phyloP scores from a whole-genome alignment of 2,329 filamentous ascomycete genomes.

The Lecanosticta acicola region DNA sequence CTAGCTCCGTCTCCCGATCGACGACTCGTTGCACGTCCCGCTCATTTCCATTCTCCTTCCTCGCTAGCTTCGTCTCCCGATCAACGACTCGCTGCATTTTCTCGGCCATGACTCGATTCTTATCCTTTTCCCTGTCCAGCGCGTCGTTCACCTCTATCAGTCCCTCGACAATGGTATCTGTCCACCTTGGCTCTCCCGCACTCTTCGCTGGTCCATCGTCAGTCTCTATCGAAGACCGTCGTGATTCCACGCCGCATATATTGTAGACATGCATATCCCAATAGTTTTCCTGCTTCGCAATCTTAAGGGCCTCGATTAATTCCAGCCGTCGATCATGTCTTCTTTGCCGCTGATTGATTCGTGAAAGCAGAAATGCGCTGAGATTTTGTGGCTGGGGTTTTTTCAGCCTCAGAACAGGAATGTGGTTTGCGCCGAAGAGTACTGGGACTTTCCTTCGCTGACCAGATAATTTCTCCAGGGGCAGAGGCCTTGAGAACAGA shows the following conservation, averaged over 20 bases:
- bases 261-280: slow-evolving; percentile 42
- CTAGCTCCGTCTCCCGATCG: too few species aligned
- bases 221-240: too few species aligned
- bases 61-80: slow-evolving; percentile 42
- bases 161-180: slow-evolving; percentile 31
- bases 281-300: slow-evolving; percentile 42
- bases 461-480: slow-evolving; percentile 39
- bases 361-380: slow-evolving; percentile 52
- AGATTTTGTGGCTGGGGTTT: slow-evolving; percentile 61
- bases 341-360: slow-evolving; percentile 42
- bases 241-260: slow-evolving; percentile 11
- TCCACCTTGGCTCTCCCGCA: slow-evolving; percentile 29
- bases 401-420: slow-evolving; percentile 61
- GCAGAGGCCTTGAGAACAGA: slow-evolving; percentile 26
- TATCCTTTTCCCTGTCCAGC: slow-evolving; percentile 25
- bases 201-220: too few species aligned
- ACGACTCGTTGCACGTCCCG: too few species aligned
- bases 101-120: slow-evolving; percentile 31
- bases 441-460: slow-evolving; percentile 53
- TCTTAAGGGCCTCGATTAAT: slow-evolving; percentile 39
- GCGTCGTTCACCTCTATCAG: slow-evolving; percentile 32
- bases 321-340: slow-evolving; percentile 37
- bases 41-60: too few species aligned
- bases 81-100: slow-evolving; percentile 46
- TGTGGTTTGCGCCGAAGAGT: slow-evolving; percentile 50